Evolutionary conservation across 192 early-diverging fungal species (phyloP).

Genomic region (Gaertneriomyces semiglobifer): DNA sequence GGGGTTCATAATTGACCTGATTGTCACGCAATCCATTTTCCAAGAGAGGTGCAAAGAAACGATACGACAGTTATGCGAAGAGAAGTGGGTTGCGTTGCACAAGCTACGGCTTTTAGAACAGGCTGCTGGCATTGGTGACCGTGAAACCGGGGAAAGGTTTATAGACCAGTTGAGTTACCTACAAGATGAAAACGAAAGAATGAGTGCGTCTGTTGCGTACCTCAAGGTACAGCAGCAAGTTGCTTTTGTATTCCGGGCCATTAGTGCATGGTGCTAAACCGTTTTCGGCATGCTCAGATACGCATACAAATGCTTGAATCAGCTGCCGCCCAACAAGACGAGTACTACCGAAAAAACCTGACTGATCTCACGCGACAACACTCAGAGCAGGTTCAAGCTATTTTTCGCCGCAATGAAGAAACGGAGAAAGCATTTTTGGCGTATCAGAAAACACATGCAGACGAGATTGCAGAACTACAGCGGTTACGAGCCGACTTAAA

Average conservation of each 20-base stretch:
- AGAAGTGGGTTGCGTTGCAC: constrained; percentile 39
- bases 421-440: constrained; percentile 44
- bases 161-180: constrained; percentile 40
- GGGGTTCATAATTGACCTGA: constrained; percentile 29
- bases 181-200: constrained; percentile 44
- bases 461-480: constrained; percentile 31
- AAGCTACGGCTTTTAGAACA: constrained; percentile 41
- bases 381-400: constrained; percentile 45
- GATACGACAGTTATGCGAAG: constrained; percentile 40
- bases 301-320: constrained; percentile 44
- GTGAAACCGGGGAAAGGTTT: constrained; percentile 33
- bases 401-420: constrained; percentile 43
- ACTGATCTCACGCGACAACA: constrained; percentile 47
- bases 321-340: constrained; percentile 41
- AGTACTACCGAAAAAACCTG: constrained; percentile 44
- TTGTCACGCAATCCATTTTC: constrained; percentile 34
- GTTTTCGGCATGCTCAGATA: constrained; percentile 17
- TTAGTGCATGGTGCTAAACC: not conserved
- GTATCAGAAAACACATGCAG: constrained; percentile 36
- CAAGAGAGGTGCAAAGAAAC: constrained; percentile 43
- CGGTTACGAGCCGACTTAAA: constrained; percentile 27
- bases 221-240: constrained; percentile 33
- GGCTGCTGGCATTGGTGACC: constrained; percentile 37
- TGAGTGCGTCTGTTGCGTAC: constrained; percentile 39
- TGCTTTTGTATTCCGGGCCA: not conserved